Evolutionary conservation across 345 rosid genomes (phyloP).

Genomic region (Salix exigua): DNA sequence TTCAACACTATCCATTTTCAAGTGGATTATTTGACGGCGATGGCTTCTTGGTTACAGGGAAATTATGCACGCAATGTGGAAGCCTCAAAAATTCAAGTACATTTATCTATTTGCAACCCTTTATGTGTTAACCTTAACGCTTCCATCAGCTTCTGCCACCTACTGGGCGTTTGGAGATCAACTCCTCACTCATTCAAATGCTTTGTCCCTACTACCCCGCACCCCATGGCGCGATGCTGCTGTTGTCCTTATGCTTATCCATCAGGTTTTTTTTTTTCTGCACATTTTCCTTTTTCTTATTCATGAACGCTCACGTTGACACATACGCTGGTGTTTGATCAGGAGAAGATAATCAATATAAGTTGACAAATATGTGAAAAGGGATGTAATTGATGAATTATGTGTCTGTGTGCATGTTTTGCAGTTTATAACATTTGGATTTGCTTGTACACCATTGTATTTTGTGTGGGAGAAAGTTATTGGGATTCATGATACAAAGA

Average conservation of each 20-base stretch:
- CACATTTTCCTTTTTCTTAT: not conserved
- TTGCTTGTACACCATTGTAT: slow-evolving; percentile 74
- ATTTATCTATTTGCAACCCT: slow-evolving; percentile 70
- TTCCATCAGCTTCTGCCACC: slow-evolving; percentile 68
- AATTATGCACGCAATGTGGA: slow-evolving; percentile 93
- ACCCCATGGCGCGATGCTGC: slow-evolving; percentile 70
- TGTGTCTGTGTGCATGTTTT: not conserved
- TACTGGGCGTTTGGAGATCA: slow-evolving; percentile 87
- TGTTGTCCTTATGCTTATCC: slow-evolving; percentile 74
- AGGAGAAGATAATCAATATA: not conserved
- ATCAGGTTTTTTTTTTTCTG: slow-evolving; percentile 46
- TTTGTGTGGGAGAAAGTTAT: slow-evolving; percentile 91
- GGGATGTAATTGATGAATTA: not conserved
- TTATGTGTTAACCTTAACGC: slow-evolving; percentile 72
- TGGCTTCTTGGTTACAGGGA: slow-evolving; percentile 39
- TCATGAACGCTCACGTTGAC: not conserved
- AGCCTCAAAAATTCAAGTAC: slow-evolving; percentile 78
- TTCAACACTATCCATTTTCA: not conserved
- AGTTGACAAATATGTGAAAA: not conserved
- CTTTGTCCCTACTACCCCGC: slow-evolving; percentile 66
- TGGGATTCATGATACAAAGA: slow-evolving; percentile 75
- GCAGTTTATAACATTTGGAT: slow-evolving; percentile 89
- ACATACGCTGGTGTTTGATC: not conserved
- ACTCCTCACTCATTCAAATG: slow-evolving; percentile 72
- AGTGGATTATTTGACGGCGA: not conserved